Evolutionary conservation across 1,284 basidiomycete species (phyloP).

Genomic region (Ustilago nuda): DNA sequence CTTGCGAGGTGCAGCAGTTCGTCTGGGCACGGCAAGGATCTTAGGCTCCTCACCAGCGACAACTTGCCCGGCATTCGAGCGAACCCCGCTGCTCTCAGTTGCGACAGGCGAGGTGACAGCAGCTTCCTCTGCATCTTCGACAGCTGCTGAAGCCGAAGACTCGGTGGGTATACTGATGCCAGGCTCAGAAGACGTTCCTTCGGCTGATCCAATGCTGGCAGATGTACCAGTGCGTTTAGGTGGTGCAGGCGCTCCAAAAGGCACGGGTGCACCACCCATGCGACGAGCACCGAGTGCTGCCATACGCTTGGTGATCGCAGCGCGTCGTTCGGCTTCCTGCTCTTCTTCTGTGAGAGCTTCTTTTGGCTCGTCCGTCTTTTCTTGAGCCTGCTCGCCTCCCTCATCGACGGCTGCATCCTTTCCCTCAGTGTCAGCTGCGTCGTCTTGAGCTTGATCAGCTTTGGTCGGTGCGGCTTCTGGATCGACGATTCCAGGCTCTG

Average conservation of each 20-base stretch:
- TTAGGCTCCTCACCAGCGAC: conserved; percentile 35
- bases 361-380: conserved; percentile 27
- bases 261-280: conserved; percentile 53
- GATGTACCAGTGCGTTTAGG: conserved; percentile 26
- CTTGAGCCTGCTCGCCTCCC: conserved; percentile 8
- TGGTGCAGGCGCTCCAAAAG: conserved; percentile 42
- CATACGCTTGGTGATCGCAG: conserved; percentile 63
- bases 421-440: conserved; percentile 3
- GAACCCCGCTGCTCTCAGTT: neutral
- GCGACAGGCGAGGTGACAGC: conserved; percentile 6
- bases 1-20: conserved; percentile 58
- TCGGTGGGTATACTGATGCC: conserved; percentile 35
- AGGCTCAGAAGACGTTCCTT: conserved; percentile 43
- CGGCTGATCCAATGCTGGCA: conserved; percentile 25
- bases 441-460: conserved; percentile 2
- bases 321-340: conserved; percentile 59
- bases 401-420: conserved; percentile 10
- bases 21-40: conserved; percentile 57
- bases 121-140: conserved; percentile 9
- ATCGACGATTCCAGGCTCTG: conserved; percentile 3
- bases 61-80: conserved; percentile 16
- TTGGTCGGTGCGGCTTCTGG: neutral
- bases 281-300: conserved; percentile 64
- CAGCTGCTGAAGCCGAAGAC: conserved; percentile 1
- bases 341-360: conserved; percentile 48